Evolutionary conservation across 768 basidiomycete genomes (phyloP), one percentile per base, ranked within the genome.

Genomic region (Tulasnella sp.): DNA sequence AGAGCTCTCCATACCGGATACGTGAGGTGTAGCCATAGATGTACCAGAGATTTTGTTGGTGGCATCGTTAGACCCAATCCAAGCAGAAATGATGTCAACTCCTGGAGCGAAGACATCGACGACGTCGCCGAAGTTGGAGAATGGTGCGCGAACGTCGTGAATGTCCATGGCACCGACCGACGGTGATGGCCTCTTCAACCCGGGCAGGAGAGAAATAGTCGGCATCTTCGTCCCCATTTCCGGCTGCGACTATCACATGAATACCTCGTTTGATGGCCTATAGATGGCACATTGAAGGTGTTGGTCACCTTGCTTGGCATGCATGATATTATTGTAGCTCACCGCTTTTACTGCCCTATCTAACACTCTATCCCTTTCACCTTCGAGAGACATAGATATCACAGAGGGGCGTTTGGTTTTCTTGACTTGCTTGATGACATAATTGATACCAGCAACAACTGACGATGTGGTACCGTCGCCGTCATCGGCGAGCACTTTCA

Each of bases 241-340:
- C 55, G 0, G 57, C 57, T 16, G 57, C 53, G 53, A 53, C 49
- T 19, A 43, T 39, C 28, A 58, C 31, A 19, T 53, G 57, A 28
- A 58, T 22, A 22, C 56, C 56, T 28, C 31, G 46, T n/a, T 31
- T 13, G 39, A 54, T 53, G 7, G 49, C 49, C 31, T 40, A 16
- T 19, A 7, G 22, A 41, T 16, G n/a, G n/a, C n/a, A n/a, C n/a
- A n/a, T n/a, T n/a, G n/a, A n/a, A n/a, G n/a, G n/a, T n/a, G n/a
- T n/a, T n/a, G n/a, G n/a, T n/a, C n/a, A n/a, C n/a, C n/a, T n/a
- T n/a, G n/a, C n/a, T n/a, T n/a, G n/a, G n/a, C n/a, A n/a, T n/a
- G n/a, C n/a, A n/a, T n/a, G n/a, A n/a, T n/a, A n/a, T n/a, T n/a
- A n/a, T n/a, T n/a, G n/a, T n/a, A n/a, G n/a, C n/a, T n/a, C n/a